Evolutionary conservation across 148 eudicot genomes (phyloP), one percentile per base, ranked within the genome.

Genomic region (Pouteria glomerata): DNA sequence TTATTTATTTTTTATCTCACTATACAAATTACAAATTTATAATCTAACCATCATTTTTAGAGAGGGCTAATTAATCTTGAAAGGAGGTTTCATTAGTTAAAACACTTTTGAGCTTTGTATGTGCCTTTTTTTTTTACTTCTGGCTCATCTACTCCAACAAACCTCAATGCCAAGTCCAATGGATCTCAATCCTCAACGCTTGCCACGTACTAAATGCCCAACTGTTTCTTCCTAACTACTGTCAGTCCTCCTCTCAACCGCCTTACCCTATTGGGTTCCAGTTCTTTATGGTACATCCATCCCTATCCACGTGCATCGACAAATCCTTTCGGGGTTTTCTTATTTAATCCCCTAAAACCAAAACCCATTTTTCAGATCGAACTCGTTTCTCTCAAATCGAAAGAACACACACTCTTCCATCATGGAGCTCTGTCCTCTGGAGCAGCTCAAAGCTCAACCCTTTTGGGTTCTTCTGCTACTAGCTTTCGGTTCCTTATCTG

Each of bases 391-490:
- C 52, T 8, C 10, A 23, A 53, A 42, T 42, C 3, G n/a, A n/a
- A n/a, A n/a, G n/a, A n/a, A n/a, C 52, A 8, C 14, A 57, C 10
- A 34, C 29, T 47, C 73, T 19, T 0, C 44, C 74, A 58, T 21
- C 56, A 88, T 88, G 90, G 87, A 68, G 53, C 37, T 45, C 55
- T 87, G 77, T 68, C 11, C 79, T 56, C 15, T 80, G 0, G 71
- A 79, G 24, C 82, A 80, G 8, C 83, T 93, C 55, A 84, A 77
- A 51, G n/a, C 90, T 47, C 96, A 88, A 70, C 96, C 93, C 27
- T n/a, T 52, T 10, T 95, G 93, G 93, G 51, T 85, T 41, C 78
- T 81, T 58, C 1, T 85, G 6, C 75, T 86, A 15, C 68, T 85
- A 42, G 56, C 76, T 0, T 35, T 89, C 21, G 97, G 96, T 15